These are phyloP conservation scores for Sporobolus alterniflorus DNA, from an alignment of 202 grass and related monocot species.

Conservation along the genomic window DNA sequence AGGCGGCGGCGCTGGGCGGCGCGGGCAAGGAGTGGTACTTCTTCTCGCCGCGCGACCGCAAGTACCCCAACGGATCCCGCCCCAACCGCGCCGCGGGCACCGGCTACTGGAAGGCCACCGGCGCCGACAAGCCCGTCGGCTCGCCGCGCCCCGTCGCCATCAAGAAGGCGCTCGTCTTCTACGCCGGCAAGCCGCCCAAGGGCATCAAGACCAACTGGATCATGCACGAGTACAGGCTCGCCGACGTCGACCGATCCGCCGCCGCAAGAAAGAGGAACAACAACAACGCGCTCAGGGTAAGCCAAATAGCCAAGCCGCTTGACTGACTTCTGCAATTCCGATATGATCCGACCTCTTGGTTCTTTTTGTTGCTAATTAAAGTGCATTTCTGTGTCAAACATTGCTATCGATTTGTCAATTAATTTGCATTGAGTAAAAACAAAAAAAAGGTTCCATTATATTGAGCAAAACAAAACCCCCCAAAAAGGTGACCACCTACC, in stretches of 20 bases:
- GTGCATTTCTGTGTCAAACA: not conserved
- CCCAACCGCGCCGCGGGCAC: conserved; percentile 75
- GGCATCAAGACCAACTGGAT: conserved; percentile 97
- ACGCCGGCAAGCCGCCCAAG: conserved; percentile 65
- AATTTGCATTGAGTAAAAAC: not conserved
- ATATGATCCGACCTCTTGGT: no score
- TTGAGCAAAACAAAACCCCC: no score
- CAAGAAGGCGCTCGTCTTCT: conserved; percentile 93
- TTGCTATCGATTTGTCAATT: no score
- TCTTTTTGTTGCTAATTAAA: not conserved
- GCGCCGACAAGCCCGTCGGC: conserved; percentile 82
- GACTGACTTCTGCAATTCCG: no score
- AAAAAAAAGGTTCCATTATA: no score
- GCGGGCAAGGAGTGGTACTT: conserved; percentile 89
- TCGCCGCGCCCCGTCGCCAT: conserved; percentile 70
- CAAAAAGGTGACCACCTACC: not conserved
- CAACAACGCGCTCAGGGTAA: conserved; percentile 78
- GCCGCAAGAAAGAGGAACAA: conserved; percentile 72
- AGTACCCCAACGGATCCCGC: conserved; percentile 77
- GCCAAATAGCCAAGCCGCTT: no score
- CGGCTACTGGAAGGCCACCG: conserved; percentile 92
- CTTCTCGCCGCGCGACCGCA: conserved; percentile 79
- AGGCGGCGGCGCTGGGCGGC: no score
- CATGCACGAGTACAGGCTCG: conserved; percentile 97
- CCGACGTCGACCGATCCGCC: conserved; percentile 79